Percentiles rank a stretch among this genome's conserved stretches.
Evolutionary conservation across 1,284 basidiomycete genomes (phyloP).

Genomic region (Ustilago nuda): DNA sequence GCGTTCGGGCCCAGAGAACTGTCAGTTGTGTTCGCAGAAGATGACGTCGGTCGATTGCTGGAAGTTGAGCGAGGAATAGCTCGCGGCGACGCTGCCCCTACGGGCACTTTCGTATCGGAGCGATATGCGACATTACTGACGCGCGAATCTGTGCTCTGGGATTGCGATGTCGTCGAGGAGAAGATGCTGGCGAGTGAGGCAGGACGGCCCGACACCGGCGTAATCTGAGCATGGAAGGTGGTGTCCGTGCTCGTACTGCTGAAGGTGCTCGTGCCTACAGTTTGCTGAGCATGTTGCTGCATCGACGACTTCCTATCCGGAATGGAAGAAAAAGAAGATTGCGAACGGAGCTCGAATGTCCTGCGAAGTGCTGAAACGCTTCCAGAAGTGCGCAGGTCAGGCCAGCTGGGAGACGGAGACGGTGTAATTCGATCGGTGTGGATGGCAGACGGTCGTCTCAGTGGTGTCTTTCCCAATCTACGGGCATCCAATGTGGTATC

Average conservation of each 20-base stretch:
- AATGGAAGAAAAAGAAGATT: slow-evolving; percentile 40
- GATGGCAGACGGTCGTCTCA: slow-evolving; percentile 18
- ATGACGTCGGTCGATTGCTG: slow-evolving; percentile 8
- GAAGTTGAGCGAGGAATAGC: slow-evolving; percentile 26
- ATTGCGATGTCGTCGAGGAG: slow-evolving; percentile 14
- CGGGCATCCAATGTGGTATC: slow-evolving; percentile 19
- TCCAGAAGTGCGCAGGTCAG: slow-evolving; percentile 22
- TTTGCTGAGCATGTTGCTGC: slow-evolving; percentile 18
- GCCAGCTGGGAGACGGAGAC: slow-evolving; percentile 10
- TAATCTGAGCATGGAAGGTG: slow-evolving; percentile 53
- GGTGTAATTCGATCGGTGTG: slow-evolving; percentile 15
- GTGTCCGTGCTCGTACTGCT: slow-evolving; percentile 36
- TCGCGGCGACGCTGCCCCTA: slow-evolving; percentile 9
- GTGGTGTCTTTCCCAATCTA: slow-evolving; percentile 13
- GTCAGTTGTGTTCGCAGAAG: slow-evolving; percentile 3
- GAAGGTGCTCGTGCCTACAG: slow-evolving; percentile 20
- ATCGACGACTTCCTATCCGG: slow-evolving; percentile 46
- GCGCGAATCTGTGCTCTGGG: slow-evolving; percentile 8
- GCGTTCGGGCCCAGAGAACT: slow-evolving; percentile 1
- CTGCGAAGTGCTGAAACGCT: slow-evolving; percentile 34
- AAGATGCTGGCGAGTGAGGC: slow-evolving; percentile 58
- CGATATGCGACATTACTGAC: slow-evolving; percentile 9
- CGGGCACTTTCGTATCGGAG: not conserved
- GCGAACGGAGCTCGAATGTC: slow-evolving; percentile 42
- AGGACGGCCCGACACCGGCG: slow-evolving; percentile 48